Percentiles rank a stretch among this genome's conserved stretches.
phyloP scores from a whole-genome alignment of 2,329 filamentous ascomycete species.

The Phaeosphaeria sp. region DNA sequence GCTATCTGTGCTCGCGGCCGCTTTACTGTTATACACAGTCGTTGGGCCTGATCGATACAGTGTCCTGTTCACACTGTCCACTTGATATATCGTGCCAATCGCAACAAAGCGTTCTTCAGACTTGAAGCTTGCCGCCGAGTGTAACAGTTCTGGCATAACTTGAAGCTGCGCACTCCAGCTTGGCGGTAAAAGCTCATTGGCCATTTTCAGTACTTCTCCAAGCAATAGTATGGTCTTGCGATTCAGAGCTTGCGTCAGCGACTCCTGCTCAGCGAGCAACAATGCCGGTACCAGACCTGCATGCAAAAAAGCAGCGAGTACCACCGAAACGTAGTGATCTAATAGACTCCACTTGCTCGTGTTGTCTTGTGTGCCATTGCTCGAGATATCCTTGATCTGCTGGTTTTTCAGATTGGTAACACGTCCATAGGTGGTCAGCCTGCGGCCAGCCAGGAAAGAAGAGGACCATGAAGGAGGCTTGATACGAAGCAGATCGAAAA shows the following conservation, averaged over 20 bases:
- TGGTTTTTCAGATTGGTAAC: constrained; percentile 81
- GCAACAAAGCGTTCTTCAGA: constrained; percentile 78
- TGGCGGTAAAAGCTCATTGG: constrained; percentile 82
- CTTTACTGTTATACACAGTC: constrained; percentile 42
- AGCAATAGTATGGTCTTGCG: constrained; percentile 90
- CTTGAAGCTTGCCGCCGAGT: constrained; percentile 74
- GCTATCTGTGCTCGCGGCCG: constrained; percentile 23
- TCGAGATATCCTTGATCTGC: constrained; percentile 56
- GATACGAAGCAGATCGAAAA: constrained; percentile 85
- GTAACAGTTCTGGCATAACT: constrained; percentile 83
- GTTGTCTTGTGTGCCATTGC: constrained; percentile 72
- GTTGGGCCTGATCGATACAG: constrained; percentile 77
- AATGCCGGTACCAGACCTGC: constrained; percentile 68
- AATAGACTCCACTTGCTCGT: constrained; percentile 75
- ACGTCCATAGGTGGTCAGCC: constrained; percentile 94
- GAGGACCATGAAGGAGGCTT: constrained; percentile 95
- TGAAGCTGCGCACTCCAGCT: constrained; percentile 85
- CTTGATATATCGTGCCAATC: constrained; percentile 93
- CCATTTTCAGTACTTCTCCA: constrained; percentile 88
- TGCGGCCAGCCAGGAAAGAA: constrained; percentile 88
- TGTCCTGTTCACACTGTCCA: constrained; percentile 95
- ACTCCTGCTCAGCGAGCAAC: constrained; percentile 69
- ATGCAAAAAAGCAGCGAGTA: constrained; percentile 84
- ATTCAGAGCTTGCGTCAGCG: constrained; percentile 73
- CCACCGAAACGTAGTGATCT: constrained; percentile 89